Base-by-base conservation (phyloP, 108 stramenopile species). In the Phaeodactylum tricornutum region DNA sequence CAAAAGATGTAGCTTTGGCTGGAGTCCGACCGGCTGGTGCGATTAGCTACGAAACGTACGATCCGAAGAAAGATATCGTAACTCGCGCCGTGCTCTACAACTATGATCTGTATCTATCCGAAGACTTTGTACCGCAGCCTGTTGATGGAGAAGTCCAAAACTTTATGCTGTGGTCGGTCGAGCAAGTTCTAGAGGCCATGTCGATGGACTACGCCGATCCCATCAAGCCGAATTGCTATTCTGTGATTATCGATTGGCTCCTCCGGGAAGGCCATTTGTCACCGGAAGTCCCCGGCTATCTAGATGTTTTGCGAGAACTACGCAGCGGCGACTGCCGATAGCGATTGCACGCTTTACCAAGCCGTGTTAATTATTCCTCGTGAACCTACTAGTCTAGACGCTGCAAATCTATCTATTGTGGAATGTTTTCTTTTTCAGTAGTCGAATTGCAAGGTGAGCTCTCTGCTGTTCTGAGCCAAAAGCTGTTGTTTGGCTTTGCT, bases 141-240 rank as follows among this genome's bases (percentile, higher is more conserved):
- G 57, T 80, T 21, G 94, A 95, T 66, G 94, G 94, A 31, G 94
- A 95, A 61, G 88, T 91, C 23, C 80, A 92, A 25, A 62, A 59
- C 30, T 95, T 95, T 72, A 77, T 85, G 43, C 66, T 72, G 3
- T 79, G 81, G 79, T 42, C 33, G 6, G 45, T 90, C 12, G 64
- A 79, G 2, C 63, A 91, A 30, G 55, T 81, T 22, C 65, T 70
- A 55, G 55, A 49, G 41, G 58, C 67, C 17, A 74, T 89, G 64
- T 55, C 65, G 28, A 59, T 53, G 3, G 67, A 75, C 28, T 77
- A 55, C 29, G 27, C 57, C 30, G 83, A 87, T 50, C 74, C 79
- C n/a, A 86, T 87, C 57, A 95, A 95, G 57, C 89, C 94, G 7
- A 95, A 95, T 43, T 91, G 88, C 40, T 85, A 89, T 42, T 55